A percentile compares a stretch with the other conserved stretches of the same genome.
These are phyloP conservation scores for Hypoxylon sp. DNA, from an alignment of 2,329 filamentous ascomycete genomes.

Conservation along the genomic window DNA sequence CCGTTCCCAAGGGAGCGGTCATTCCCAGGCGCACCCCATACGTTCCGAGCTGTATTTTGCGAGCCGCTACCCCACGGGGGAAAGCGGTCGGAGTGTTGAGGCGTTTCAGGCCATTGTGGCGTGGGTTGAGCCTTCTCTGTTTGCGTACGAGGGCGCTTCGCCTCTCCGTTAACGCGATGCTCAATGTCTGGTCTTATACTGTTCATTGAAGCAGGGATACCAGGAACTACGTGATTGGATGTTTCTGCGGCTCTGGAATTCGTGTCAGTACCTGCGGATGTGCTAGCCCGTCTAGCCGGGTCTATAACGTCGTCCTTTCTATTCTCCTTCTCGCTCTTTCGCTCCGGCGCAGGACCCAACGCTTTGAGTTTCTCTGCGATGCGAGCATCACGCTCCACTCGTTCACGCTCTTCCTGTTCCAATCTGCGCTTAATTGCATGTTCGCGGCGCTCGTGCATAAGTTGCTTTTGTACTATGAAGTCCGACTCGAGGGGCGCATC, in stretches of 20 bases:
- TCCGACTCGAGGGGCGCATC: conserved; percentile 58
- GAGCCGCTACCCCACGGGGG: conserved; percentile 58
- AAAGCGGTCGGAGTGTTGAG: conserved; percentile 54
- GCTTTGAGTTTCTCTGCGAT: conserved; percentile 77
- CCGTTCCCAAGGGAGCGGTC: conserved; percentile 79
- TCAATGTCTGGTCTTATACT: no score
- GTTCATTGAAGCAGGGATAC: neutral
- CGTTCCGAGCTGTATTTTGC: conserved; percentile 63
- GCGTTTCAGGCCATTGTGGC: conserved; percentile 42
- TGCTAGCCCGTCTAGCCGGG: neutral
- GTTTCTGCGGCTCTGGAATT: neutral
- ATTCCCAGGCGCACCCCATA: conserved; percentile 79
- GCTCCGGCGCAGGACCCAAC: conserved; percentile 70
- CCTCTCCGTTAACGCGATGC: conserved; percentile 50
- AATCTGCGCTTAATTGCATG: conserved; percentile 72
- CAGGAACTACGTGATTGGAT: no score
- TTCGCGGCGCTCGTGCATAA: conserved; percentile 77
- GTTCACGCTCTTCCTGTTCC: conserved; percentile 75
- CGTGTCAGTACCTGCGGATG: neutral
- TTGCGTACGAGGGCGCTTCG: conserved; percentile 39
- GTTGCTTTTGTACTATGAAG: conserved; percentile 70
- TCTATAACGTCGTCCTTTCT: conserved; percentile 48
- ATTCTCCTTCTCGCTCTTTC: conserved; percentile 66
- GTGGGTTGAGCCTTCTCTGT: conserved; percentile 46
- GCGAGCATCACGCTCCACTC: conserved; percentile 74